These are phyloP conservation scores for Delonix regia DNA, from an alignment of 306 rosid genomes.

Conservation along the genomic window DNA sequence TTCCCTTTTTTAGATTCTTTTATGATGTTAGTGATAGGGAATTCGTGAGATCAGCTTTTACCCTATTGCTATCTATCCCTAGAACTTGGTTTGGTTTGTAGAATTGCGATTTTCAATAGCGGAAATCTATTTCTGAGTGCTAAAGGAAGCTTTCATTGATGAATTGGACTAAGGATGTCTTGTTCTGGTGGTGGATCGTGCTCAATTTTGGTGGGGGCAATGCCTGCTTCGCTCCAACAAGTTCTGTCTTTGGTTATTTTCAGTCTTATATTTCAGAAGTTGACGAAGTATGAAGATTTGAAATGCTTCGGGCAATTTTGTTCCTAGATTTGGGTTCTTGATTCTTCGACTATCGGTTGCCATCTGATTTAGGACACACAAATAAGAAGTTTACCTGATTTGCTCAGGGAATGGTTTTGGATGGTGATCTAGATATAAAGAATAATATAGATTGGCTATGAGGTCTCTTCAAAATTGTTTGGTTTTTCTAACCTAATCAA, in stretches of 20 bases:
- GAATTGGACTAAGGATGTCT: not conserved
- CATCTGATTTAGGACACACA: not conserved
- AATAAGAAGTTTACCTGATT: not conserved
- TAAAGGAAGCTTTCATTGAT: not conserved
- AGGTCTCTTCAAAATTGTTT: not conserved
- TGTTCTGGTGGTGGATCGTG: constrained; percentile 23
- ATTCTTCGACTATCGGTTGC: not conserved
- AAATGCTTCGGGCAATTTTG: not conserved
- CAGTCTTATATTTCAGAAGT: not conserved
- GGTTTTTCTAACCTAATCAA: not conserved
- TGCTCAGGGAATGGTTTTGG: not conserved
- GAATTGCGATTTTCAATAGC: constrained; percentile 10
- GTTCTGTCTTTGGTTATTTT: not conserved
- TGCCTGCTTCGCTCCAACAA: not conserved
- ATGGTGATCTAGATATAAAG: constrained; percentile 18
- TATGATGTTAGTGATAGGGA: constrained; percentile 22
- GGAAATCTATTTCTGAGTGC: not conserved
- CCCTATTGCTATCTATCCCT: not conserved
- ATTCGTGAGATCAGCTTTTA: not conserved
- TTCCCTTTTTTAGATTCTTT: not conserved
- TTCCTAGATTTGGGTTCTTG: constrained; percentile 6
- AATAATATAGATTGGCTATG: not conserved
- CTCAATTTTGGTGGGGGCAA: not conserved
- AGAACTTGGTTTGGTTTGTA: not conserved
- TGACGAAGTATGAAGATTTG: constrained; percentile 1